These are phyloP conservation scores for Aspergillus avenaceus DNA, from an alignment of 495 filamentous ascomycete genomes.

Conservation along the genomic window DNA sequence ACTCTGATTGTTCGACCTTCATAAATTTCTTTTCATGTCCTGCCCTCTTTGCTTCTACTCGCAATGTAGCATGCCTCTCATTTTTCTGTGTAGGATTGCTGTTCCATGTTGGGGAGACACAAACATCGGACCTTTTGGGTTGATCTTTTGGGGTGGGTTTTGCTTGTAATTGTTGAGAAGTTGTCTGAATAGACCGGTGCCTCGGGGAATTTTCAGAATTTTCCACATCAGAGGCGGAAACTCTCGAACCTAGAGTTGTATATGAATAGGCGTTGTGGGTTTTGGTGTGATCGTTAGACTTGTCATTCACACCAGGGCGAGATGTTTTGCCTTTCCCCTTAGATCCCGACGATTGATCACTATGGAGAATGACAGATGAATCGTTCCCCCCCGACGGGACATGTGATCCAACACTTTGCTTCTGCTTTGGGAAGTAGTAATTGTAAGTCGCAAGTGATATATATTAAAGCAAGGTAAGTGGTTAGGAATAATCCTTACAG, in stretches of 20 bases:
- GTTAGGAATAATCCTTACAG: slow-evolving; percentile 24
- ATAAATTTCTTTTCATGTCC: slow-evolving; percentile 34
- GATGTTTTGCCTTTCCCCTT: no score
- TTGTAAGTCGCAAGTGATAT: no score
- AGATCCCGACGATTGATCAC: no score
- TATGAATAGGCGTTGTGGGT: slow-evolving; percentile 1
- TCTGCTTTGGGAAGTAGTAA: slow-evolving; percentile 15
- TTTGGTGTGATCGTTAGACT: slow-evolving; percentile 1
- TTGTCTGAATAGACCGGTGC: background rate
- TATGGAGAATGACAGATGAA: no score
- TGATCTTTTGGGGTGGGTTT: background rate
- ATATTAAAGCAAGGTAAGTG: background rate
- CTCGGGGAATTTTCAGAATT: background rate
- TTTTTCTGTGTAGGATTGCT: slow-evolving; percentile 16
- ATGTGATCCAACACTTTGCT: slow-evolving; percentile 5
- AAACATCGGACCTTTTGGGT: slow-evolving; percentile 7
- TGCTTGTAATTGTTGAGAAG: background rate
- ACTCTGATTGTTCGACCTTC: slow-evolving; percentile 29
- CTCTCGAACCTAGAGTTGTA: slow-evolving; percentile 4
- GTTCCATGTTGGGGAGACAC: slow-evolving; percentile 18
- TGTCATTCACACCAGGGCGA: background rate
- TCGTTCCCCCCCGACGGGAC: no score
- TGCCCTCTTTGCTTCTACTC: slow-evolving; percentile 35
- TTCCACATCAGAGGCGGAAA: background rate
- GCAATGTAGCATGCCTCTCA: slow-evolving; percentile 33